Conservation (phyloP, 129 eudicot genomes). For the Pulicaria dysenterica region DNA sequence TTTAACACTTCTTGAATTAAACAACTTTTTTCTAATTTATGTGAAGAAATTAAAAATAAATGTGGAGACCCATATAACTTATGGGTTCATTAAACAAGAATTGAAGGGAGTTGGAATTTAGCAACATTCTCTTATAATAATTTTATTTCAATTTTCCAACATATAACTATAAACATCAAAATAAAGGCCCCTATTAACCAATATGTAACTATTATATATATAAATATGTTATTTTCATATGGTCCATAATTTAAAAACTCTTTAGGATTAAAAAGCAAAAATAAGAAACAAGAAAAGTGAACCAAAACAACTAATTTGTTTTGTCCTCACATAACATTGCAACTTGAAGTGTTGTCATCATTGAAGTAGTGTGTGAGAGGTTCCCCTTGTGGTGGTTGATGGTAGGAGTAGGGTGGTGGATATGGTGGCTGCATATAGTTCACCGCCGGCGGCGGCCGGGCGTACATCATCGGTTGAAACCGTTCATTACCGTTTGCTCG, state of each 20-base stretch:
- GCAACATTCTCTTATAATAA: too few species aligned
- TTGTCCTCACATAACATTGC: conserved; percentile 54
- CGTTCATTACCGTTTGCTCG: conserved; percentile 58
- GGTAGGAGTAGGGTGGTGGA: conserved; percentile 41
- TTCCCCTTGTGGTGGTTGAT: conserved; percentile 50
- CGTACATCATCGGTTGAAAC: conserved; percentile 83
- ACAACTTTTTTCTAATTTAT: too few species aligned
- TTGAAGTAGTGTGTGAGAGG: conserved; percentile 45
- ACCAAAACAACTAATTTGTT: not conserved
- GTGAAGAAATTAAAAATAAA: too few species aligned
- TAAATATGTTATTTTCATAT: conserved; percentile 13
- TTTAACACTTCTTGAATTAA: too few species aligned
- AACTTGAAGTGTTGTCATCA: conserved; percentile 76
- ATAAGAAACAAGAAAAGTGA: not conserved
- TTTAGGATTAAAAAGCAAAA: not conserved
- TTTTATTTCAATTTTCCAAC: too few species aligned
- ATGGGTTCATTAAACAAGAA: too few species aligned
- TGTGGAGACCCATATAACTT: too few species aligned
- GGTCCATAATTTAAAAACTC: conserved; percentile 7
- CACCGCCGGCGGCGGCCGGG: conserved; percentile 66
- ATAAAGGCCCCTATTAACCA: not conserved
- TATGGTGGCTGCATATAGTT: conserved; percentile 65
- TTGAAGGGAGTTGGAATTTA: too few species aligned
- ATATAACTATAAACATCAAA: too few species aligned
- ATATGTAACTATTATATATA: not conserved